Conservation (phyloP, 192 early-diverging fungal species). For the Mortierella hygrophila region DNA sequence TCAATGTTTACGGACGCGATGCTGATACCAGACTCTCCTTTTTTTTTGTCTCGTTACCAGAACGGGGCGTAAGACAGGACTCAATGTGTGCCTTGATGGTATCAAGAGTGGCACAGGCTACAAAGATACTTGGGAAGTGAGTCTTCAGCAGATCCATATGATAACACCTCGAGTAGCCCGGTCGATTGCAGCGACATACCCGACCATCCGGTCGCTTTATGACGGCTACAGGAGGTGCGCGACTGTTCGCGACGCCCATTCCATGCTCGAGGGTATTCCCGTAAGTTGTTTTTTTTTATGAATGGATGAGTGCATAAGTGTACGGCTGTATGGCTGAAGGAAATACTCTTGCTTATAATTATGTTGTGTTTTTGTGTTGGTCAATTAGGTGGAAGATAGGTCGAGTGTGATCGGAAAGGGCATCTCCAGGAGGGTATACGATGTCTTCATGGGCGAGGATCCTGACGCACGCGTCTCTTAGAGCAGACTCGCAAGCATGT, state of each 20-base stretch:
- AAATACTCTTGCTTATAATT: background rate
- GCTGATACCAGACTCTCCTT: background rate
- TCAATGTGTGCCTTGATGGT: constrained; percentile 39
- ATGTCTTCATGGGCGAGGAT: constrained; percentile 59
- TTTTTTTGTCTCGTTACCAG: background rate
- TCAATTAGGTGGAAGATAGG: constrained; percentile 20
- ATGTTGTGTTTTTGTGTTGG: background rate
- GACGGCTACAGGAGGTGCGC: constrained; percentile 39
- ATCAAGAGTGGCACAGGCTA: constrained; percentile 45
- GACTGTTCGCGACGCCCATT: constrained; percentile 24
- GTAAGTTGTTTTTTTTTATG: constrained; percentile 21
- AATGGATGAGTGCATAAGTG: too few species aligned
- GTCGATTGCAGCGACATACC: constrained; percentile 52
- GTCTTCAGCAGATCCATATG: constrained; percentile 61
- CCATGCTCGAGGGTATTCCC: constrained; percentile 53
- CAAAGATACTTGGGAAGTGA: constrained; percentile 54
- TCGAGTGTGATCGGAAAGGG: constrained; percentile 41
- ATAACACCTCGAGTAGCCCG: constrained; percentile 55
- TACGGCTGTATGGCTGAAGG: background rate
- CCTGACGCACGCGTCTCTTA: constrained; percentile 10
- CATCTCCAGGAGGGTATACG: constrained; percentile 59
- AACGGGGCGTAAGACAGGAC: background rate
- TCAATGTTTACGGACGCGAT: background rate
- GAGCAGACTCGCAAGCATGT: background rate
- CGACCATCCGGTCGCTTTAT: constrained; percentile 52